phyloP scores from a whole-genome alignment of 1,139 yeast genomes.

The Saccharomyces hybrid region DNA sequence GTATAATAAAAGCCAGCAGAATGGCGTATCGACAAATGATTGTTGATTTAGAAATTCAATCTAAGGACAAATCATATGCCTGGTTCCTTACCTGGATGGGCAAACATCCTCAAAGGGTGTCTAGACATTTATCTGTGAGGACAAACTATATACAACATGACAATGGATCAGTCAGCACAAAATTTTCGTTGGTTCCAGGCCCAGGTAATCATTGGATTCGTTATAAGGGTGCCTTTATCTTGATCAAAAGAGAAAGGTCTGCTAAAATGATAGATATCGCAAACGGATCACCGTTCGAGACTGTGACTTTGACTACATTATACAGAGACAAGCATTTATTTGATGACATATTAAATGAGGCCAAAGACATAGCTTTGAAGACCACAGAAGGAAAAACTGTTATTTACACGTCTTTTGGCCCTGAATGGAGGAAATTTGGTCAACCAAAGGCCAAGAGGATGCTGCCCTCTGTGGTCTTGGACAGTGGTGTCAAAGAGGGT shows the following conservation, averaged over 20 bases:
- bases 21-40: conserved; percentile 74
- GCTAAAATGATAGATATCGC: conserved; percentile 85
- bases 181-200: conserved; percentile 91
- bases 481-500: conserved; percentile 58
- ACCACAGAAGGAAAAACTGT: conserved; percentile 92
- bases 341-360: conserved; percentile 69
- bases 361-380: conserved; percentile 73
- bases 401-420: conserved; percentile 89
- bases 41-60: conserved; percentile 88
- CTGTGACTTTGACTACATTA: conserved; percentile 83
- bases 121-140: conserved; percentile 85
- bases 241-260: conserved; percentile 82
- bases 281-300: conserved; percentile 90
- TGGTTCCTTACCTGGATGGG: conserved; percentile 99
- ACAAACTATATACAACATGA: conserved; percentile 85
- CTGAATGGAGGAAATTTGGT: conserved; percentile 98
- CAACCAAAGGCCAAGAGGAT: conserved; percentile 85
- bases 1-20: conserved; percentile 53
- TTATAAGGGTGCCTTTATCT: conserved; percentile 82
- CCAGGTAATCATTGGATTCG: conserved; percentile 88
- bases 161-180: conserved; percentile 83
- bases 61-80: conserved; percentile 84
- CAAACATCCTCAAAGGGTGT: conserved; percentile 58
- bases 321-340: conserved; percentile 73
- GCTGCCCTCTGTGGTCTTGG: conserved; percentile 79